Percentiles rank a stretch among this genome's conserved stretches.
Conservation (phyloP, 2,329 filamentous ascomycete genomes). For the Tolypocladium tundrense region DNA sequence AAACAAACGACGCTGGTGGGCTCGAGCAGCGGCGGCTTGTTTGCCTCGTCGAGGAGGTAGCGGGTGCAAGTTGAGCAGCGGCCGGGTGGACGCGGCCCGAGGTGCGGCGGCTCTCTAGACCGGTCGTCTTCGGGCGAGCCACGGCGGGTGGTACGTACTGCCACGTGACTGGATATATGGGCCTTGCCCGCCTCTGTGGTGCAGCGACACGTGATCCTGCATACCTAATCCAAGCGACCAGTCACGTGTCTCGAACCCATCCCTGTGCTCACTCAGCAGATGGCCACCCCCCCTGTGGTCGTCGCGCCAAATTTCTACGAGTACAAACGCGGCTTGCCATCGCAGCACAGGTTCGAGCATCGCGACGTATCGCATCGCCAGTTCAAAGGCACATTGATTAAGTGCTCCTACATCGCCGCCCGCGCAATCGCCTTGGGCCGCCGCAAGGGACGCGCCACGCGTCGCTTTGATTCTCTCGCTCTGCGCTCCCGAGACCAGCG, state of each 20-base stretch:
- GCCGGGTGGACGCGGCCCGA: conserved; percentile 19
- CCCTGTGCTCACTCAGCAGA: background rate
- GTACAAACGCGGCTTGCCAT: conserved; percentile 20
- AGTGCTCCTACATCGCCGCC: background rate
- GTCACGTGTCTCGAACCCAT: background rate
- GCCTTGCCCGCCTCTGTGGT: background rate
- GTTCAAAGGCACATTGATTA: background rate
- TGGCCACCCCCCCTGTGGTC: conserved; percentile 1
- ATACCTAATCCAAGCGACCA: background rate
- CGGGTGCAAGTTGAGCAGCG: background rate
- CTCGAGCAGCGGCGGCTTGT: background rate
- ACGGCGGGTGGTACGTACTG: background rate
- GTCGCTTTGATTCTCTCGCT: conserved; percentile 4
- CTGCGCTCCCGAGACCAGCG: background rate
- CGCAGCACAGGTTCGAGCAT: conserved; percentile 14
- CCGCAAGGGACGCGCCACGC: conserved; percentile 5
- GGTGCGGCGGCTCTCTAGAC: background rate
- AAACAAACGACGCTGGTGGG: background rate
- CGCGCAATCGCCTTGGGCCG: background rate
- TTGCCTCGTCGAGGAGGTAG: background rate
- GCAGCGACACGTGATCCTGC: background rate
- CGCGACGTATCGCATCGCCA: conserved; percentile 9
- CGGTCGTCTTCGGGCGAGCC: background rate
- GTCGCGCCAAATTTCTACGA: conserved; percentile 26
- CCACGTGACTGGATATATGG: background rate